phyloP scores from a whole-genome alignment of 768 basidiomycete species.

The Leccinum aurantiacum region DNA sequence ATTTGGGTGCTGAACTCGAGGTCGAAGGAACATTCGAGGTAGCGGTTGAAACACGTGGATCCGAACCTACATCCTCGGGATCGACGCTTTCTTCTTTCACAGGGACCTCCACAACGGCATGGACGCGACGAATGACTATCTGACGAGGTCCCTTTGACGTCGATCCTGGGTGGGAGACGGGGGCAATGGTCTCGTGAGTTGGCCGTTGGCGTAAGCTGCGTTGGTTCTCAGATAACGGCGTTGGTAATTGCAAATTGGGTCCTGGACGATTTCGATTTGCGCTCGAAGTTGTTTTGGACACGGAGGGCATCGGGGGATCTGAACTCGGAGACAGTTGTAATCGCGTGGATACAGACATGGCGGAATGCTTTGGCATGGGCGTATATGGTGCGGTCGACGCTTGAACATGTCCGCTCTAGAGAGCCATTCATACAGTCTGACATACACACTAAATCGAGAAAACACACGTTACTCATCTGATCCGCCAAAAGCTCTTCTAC shows the following conservation, averaged over 20 bases:
- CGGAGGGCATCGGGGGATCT: slow-evolving; percentile 27
- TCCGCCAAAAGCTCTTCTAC: slow-evolving; percentile 60
- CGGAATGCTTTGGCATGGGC: slow-evolving; percentile 31
- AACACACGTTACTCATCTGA: slow-evolving; percentile 42
- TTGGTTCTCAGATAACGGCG: slow-evolving; percentile 33
- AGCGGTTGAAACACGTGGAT: slow-evolving; percentile 9
- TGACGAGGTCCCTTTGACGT: slow-evolving; percentile 18
- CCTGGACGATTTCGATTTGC: slow-evolving; percentile 12
- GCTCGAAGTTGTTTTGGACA: slow-evolving; percentile 25
- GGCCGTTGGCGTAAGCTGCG: slow-evolving; percentile 24
- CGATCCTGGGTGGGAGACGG: slow-evolving; percentile 7
- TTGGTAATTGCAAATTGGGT: slow-evolving; percentile 26
- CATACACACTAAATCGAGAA: background rate
- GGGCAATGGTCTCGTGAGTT: slow-evolving; percentile 5
- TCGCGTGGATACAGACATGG: slow-evolving; percentile 28
- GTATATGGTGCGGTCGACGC: slow-evolving; percentile 32
- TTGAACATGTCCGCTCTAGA: slow-evolving; percentile 18
- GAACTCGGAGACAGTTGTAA: slow-evolving; percentile 22
- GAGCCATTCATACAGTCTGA: slow-evolving; percentile 1
- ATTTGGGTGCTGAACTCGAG: slow-evolving; percentile 13
- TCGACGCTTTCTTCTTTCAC: slow-evolving; percentile 64
- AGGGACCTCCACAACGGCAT: slow-evolving; percentile 54
- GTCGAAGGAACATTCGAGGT: slow-evolving; percentile 14
- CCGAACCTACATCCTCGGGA: slow-evolving; percentile 30
- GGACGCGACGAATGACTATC: slow-evolving; percentile 59